Conservation (phyloP, 192 early-diverging fungal species). For the Backusella westeae region DNA sequence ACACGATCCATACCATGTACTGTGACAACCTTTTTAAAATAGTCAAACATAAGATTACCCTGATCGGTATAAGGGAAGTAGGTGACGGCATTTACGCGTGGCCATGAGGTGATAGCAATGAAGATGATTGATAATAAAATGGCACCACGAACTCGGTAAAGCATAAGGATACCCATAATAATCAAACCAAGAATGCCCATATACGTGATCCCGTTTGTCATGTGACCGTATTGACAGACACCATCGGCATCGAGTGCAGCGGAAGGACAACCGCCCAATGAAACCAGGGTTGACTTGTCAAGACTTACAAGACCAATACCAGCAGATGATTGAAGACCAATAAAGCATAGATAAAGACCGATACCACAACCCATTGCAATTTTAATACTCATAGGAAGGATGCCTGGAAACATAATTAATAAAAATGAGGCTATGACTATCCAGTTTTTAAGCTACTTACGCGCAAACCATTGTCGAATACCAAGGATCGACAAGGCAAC, state of each 20-base stretch:
- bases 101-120: slow-evolving; percentile 73
- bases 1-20: slow-evolving; percentile 62
- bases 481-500: slow-evolving; percentile 72
- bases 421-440: neutral
- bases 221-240: slow-evolving; percentile 53
- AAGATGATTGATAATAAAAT: slow-evolving; percentile 72
- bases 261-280: slow-evolving; percentile 53
- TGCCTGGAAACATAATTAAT: neutral
- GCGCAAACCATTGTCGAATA: slow-evolving; percentile 78
- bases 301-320: slow-evolving; percentile 75
- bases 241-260: slow-evolving; percentile 56
- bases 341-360: slow-evolving; percentile 76
- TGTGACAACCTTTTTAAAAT: slow-evolving; percentile 67
- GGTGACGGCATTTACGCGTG: slow-evolving; percentile 61
- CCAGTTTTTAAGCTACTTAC: slow-evolving; percentile 10
- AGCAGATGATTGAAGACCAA: slow-evolving; percentile 76
- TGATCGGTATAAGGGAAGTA: slow-evolving; percentile 70
- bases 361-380: slow-evolving; percentile 75
- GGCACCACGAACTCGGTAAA: slow-evolving; percentile 67
- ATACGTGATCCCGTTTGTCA: slow-evolving; percentile 64
- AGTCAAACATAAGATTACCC: slow-evolving; percentile 64
- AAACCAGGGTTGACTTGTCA: slow-evolving; percentile 63
- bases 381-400: slow-evolving; percentile 71
- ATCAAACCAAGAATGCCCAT: slow-evolving; percentile 64
- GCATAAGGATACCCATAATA: slow-evolving; percentile 61